Evolutionary conservation across 164 flowering plant genomes (phyloP).

Genomic region (Vitis labrusca): DNA sequence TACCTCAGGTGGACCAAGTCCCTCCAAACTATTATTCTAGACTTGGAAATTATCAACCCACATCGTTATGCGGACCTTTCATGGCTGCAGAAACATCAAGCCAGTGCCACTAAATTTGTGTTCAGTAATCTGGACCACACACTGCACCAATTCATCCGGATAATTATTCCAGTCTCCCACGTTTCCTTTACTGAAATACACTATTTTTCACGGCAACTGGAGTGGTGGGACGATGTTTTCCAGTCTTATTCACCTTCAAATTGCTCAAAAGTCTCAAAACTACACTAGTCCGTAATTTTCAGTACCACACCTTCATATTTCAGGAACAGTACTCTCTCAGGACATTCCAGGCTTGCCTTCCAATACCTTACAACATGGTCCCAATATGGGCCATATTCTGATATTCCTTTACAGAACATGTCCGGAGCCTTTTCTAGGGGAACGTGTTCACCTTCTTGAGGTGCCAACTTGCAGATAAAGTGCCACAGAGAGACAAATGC

Average conservation of each 20-base stretch:
- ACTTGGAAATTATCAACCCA: too few relatives aligned
- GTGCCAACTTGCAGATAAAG: slow-evolving; percentile 8
- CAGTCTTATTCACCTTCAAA: slow-evolving; percentile 10
- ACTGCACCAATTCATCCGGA: too few relatives aligned
- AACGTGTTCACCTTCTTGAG: background rate
- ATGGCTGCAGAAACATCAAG: too few relatives aligned
- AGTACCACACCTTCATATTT: slow-evolving; percentile 15
- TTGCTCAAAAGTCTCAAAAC: slow-evolving; percentile 29
- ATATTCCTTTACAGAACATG: slow-evolving; percentile 18
- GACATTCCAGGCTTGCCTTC: slow-evolving; percentile 20
- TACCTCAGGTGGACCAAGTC: too few relatives aligned
- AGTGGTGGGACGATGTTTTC: too few relatives aligned
- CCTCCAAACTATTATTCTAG: too few relatives aligned
- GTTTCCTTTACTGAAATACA: too few relatives aligned
- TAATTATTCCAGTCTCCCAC: too few relatives aligned
- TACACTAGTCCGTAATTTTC: slow-evolving; percentile 16
- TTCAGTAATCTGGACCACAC: too few relatives aligned
- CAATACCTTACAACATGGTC: slow-evolving; percentile 25
- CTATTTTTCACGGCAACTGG: too few relatives aligned
- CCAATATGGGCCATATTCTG: slow-evolving; percentile 23
- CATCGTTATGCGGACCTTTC: too few relatives aligned
- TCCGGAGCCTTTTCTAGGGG: slow-evolving; percentile 15
- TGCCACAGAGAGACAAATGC: slow-evolving; percentile 15
- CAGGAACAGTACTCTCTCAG: slow-evolving; percentile 9
- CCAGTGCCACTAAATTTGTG: too few relatives aligned